phyloP scores from a whole-genome alignment of 768 basidiomycete species.

The Cystofilobasidium capitatum region DNA sequence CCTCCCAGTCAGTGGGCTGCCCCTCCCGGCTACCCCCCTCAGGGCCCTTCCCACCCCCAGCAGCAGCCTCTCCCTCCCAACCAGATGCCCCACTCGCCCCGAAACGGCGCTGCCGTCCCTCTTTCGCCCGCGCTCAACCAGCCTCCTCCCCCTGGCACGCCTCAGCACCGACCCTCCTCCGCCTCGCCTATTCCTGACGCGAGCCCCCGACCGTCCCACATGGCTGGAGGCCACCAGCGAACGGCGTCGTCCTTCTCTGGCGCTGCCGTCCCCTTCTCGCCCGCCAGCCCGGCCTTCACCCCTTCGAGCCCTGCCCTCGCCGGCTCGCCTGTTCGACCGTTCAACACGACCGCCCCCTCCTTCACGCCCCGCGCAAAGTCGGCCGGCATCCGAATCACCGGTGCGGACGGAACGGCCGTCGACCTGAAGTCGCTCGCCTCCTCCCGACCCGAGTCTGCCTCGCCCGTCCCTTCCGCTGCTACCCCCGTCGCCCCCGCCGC shows the following conservation, averaged over 20 bases:
- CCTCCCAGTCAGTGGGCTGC: conserved; percentile 1
- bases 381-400: conserved; percentile 50
- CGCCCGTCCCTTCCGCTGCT: conserved; percentile 40
- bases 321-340: conserved; percentile 22
- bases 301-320: conserved; percentile 16
- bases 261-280: neutral
- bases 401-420: conserved; percentile 52
- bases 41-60: conserved; percentile 15
- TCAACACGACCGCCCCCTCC: conserved; percentile 33
- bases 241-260: conserved; percentile 16
- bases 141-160: conserved; percentile 26
- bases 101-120: conserved; percentile 26
- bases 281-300: conserved; percentile 28
- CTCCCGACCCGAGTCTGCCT: conserved; percentile 34
- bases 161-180: conserved; percentile 21
- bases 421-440: conserved; percentile 50
- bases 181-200: conserved; percentile 20
- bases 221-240: conserved; percentile 17
- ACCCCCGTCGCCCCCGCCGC: conserved; percentile 33
- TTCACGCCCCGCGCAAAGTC: conserved; percentile 38
- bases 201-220: neutral
- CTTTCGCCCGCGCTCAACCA: conserved; percentile 28
- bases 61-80: conserved; percentile 16
- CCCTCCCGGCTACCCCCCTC: conserved; percentile 9
- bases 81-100: conserved; percentile 30